These are phyloP conservation scores for Rhododendron williamsianum DNA, from an alignment of 148 eudicot species.

Conservation along the genomic window DNA sequence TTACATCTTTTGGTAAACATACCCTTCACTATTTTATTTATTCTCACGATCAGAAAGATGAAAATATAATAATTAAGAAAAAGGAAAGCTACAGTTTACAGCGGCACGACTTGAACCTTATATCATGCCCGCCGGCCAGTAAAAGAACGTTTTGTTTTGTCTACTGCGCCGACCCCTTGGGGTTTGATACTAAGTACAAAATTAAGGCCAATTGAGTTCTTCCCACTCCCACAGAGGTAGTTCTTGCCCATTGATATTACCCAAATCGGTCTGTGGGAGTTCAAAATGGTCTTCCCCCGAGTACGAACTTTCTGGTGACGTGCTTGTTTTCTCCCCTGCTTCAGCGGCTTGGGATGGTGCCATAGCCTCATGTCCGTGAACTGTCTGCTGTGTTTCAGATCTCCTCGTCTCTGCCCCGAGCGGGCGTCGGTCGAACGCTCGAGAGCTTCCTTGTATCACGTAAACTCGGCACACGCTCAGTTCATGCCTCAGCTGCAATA, in stretches of 20 bases:
- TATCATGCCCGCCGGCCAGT: no score
- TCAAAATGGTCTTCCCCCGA: constrained; percentile 17
- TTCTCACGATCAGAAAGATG: no score
- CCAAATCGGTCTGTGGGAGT: background rate
- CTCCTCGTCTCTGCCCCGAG: constrained; percentile 4
- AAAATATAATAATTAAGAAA: no score
- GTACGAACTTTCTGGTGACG: constrained; percentile 15
- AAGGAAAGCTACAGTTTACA: no score
- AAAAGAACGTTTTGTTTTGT: no score
- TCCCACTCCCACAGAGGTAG: constrained; percentile 21
- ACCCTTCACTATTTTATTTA: no score
- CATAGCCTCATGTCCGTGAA: background rate
- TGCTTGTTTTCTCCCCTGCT: constrained; percentile 8
- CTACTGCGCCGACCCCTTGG: background rate
- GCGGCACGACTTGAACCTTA: no score
- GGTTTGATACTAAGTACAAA: background rate
- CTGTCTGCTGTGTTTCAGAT: background rate
- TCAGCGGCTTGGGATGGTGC: background rate
- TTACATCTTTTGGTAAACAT: no score
- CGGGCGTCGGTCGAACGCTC: constrained; percentile 68
- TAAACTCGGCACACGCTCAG: constrained; percentile 59
- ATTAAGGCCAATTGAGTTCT: constrained; percentile 20
- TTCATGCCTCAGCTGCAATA: constrained; percentile 57
- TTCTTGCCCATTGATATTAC: background rate
- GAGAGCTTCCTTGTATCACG: constrained; percentile 45